These are phyloP conservation scores for Raphanus raphanistrum DNA, from an alignment of 345 rosid species.

Conservation along the genomic window DNA sequence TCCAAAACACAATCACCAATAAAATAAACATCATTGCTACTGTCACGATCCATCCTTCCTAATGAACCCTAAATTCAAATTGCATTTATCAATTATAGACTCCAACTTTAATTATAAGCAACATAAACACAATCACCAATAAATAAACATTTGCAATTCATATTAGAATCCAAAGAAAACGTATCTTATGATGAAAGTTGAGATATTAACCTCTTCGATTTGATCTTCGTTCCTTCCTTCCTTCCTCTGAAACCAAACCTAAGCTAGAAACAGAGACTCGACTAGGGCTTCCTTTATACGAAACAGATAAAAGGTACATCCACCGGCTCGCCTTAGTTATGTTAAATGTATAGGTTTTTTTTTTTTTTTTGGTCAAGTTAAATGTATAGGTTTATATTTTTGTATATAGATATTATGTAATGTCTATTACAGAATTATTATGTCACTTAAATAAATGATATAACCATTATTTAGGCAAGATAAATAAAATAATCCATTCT, in stretches of 20 bases:
- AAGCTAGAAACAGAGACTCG: neutral
- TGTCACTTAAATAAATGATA: no score
- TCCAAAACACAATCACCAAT: no score
- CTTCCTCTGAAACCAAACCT: neutral
- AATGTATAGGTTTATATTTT: no score
- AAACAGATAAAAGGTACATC: neutral
- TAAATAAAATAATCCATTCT: no score
- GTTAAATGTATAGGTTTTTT: no score
- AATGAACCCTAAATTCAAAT: neutral
- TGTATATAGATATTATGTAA: no score
- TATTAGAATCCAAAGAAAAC: neutral
- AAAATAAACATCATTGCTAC: no score
- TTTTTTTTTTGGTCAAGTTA: no score
- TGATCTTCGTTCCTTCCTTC: neutral
- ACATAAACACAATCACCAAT: neutral
- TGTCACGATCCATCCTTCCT: neutral
- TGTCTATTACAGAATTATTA: no score
- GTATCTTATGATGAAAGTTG: neutral
- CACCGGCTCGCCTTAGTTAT: neutral
- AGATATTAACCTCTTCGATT: neutral
- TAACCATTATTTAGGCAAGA: no score
- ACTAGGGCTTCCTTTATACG: neutral
- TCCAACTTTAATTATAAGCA: neutral
- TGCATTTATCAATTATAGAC: neutral
- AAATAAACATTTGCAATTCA: neutral